phyloP scores from a whole-genome alignment of 495 filamentous ascomycete species.

The Pseudoneurospora amorphoporcata region DNA sequence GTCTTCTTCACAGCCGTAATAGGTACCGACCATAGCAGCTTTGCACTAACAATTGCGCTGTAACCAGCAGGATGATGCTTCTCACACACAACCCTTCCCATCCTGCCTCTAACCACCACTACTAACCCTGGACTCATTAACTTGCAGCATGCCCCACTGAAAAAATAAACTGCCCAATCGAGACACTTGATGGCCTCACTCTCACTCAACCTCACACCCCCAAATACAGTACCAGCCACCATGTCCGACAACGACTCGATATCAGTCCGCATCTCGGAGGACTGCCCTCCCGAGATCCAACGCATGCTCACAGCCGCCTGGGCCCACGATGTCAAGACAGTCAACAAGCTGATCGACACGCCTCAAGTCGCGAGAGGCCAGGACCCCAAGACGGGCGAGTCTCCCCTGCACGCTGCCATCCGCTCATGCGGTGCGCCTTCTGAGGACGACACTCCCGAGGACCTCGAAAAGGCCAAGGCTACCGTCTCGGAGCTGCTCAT shows the following conservation, averaged over 20 bases:
- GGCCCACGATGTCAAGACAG: constrained; percentile 62
- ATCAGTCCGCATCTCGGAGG: constrained; percentile 32
- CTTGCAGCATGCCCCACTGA: neutral
- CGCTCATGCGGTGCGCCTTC: constrained; percentile 58
- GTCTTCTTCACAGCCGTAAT: neutral
- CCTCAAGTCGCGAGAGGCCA: constrained; percentile 61
- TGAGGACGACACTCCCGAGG: constrained; percentile 27
- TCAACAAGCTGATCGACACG: constrained; percentile 62
- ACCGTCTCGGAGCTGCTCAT: constrained; percentile 69
- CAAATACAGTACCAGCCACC: neutral
- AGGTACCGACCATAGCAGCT: neutral
- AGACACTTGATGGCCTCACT: neutral
- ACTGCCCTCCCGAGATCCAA: constrained; percentile 35
- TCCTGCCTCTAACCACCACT: neutral
- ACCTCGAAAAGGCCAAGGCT: constrained; percentile 46
- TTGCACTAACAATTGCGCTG: neutral
- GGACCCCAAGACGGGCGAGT: constrained; percentile 75
- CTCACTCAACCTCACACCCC: neutral
- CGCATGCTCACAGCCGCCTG: constrained; percentile 70
- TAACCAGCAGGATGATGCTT: neutral
- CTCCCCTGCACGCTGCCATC: constrained; percentile 85
- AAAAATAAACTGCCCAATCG: neutral
- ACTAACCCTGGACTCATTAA: neutral
- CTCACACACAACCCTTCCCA: neutral
- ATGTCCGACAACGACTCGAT: constrained; percentile 32